These are phyloP conservation scores for Fagus crenata DNA, from an alignment of 306 rosid genomes.

Conservation along the genomic window DNA sequence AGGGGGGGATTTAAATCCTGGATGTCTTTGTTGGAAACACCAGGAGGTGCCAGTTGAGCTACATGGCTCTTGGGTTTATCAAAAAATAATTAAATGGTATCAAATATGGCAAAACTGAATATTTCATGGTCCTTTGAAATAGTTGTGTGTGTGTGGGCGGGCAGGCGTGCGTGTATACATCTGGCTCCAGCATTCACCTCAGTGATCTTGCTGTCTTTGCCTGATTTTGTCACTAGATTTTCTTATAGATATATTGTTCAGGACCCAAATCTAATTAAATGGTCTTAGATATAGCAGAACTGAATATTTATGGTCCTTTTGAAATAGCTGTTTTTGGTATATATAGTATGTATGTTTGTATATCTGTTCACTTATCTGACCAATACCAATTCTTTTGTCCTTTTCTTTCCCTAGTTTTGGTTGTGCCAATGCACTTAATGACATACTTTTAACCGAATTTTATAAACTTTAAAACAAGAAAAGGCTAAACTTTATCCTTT, in stretches of 20 bases:
- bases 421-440: constrained; percentile 21
- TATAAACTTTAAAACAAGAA: constrained; percentile 1
- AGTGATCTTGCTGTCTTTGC: neutral
- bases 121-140: too few species aligned
- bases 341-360: neutral
- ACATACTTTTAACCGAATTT: constrained; percentile 15
- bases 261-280: constrained; percentile 1
- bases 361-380: neutral
- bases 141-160: too few species aligned
- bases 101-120: too few species aligned
- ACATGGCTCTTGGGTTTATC: too few species aligned
- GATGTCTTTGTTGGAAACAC: too few species aligned
- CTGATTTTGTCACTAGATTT: neutral
- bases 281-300: neutral
- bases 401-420: constrained; percentile 1
- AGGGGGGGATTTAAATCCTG: too few species aligned
- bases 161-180: too few species aligned
- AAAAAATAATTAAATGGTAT: too few species aligned
- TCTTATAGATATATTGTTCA: neutral
- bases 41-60: too few species aligned
- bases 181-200: neutral
- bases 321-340: neutral
- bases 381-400: constrained; percentile 14
- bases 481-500: constrained; percentile 29
- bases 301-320: neutral